A percentile compares a stretch with the other conserved stretches of the same genome.
Evolutionary conservation across 257 asterid genomes (phyloP).

Genomic region (Phtheirospermum japonicum): DNA sequence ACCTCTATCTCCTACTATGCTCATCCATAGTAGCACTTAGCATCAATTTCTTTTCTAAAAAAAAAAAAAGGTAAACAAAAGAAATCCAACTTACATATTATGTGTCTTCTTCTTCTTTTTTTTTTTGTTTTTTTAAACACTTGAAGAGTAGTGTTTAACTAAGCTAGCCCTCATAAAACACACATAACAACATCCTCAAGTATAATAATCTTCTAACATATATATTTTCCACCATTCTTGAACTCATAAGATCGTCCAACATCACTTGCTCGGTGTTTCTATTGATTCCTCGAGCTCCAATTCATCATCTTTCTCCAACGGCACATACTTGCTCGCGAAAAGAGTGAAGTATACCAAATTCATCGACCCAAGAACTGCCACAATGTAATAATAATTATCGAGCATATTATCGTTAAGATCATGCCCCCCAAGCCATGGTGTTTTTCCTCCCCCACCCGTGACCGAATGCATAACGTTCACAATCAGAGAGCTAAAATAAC

Average conservation of each 20-base stretch:
- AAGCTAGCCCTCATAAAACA: too few species aligned
- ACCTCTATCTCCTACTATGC: too few species aligned
- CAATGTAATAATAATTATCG: slow-evolving; percentile 54
- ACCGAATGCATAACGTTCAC: slow-evolving; percentile 43
- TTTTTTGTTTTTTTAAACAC: too few species aligned
- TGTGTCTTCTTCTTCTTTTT: too few species aligned
- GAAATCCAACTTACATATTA: too few species aligned
- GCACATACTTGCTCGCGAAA: slow-evolving; percentile 47
- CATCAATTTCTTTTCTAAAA: too few species aligned
- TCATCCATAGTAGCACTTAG: too few species aligned
- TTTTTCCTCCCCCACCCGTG: slow-evolving; percentile 33
- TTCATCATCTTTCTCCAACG: slow-evolving; percentile 4
- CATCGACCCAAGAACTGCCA: slow-evolving; percentile 44
- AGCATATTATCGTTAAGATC: slow-evolving; percentile 64
- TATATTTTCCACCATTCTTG: neutral
- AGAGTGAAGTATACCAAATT: slow-evolving; percentile 52
- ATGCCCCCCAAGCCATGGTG: slow-evolving; percentile 61
- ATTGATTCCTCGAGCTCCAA: slow-evolving; percentile 6
- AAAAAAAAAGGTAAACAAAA: too few species aligned
- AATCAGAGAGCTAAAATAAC: slow-evolving; percentile 54
- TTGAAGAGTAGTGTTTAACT: too few species aligned
- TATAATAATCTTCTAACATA: too few species aligned
- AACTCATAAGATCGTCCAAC: too few species aligned
- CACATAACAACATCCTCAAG: too few species aligned
- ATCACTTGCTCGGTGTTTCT: neutral